These are phyloP conservation scores for Cryptosporidium parvum DNA, from an alignment of 169 alveolate genomes.

Conservation along the genomic window DNA sequence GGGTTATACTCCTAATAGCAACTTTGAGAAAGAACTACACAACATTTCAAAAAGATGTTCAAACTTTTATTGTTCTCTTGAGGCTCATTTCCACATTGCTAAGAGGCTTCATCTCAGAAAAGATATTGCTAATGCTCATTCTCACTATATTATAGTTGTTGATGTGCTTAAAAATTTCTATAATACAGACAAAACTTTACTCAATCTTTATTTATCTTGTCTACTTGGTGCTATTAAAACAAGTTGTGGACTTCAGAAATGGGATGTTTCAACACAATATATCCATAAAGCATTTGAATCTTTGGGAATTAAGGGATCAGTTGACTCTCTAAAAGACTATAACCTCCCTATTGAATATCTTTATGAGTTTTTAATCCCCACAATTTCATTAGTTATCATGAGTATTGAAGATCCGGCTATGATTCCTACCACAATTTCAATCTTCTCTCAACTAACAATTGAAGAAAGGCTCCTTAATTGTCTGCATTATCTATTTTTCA, in stretches of 20 bases:
- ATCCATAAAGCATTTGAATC: constrained; percentile 35
- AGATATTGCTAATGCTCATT: constrained; percentile 14
- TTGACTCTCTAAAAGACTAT: constrained; percentile 20
- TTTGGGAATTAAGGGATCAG: constrained; percentile 42
- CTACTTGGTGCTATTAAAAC: constrained; percentile 40
- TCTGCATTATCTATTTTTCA: constrained; percentile 42
- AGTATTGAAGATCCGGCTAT: constrained; percentile 45
- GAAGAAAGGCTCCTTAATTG: constrained; percentile 64
- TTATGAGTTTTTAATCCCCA: constrained; percentile 15
- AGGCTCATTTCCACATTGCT: constrained; percentile 40
- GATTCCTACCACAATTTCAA: constrained; percentile 40
- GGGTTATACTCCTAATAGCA: neutral
- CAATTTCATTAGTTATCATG: constrained; percentile 43
- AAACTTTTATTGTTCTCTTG: neutral
- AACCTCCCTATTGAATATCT: constrained; percentile 40
- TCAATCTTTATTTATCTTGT: constrained; percentile 12
- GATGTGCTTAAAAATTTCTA: neutral
- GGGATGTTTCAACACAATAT: constrained; percentile 47
- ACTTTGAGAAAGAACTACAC: neutral
- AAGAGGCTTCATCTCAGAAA: constrained; percentile 4
- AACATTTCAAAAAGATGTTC: constrained; percentile 53
- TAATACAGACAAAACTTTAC: neutral
- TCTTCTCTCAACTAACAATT: constrained; percentile 49
- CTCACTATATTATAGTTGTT: constrained; percentile 5
- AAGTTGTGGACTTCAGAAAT: constrained; percentile 30